Percentiles rank a stretch among this genome's conserved stretches.
These are phyloP conservation scores for Metschnikowia peoriensis DNA, from an alignment of 805 yeast genomes.

Conservation along the genomic window DNA sequence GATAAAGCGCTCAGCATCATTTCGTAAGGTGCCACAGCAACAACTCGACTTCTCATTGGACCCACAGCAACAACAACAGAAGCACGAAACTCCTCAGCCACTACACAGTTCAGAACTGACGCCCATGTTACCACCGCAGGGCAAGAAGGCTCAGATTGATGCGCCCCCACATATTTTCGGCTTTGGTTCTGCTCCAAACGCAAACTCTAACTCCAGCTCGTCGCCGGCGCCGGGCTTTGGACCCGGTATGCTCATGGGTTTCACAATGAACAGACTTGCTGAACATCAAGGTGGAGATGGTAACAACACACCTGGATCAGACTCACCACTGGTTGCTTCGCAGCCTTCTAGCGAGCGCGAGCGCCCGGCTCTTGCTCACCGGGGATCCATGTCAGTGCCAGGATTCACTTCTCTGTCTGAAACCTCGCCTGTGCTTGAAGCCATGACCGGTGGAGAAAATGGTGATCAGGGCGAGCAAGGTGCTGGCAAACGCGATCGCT, in stretches of 20 bases:
- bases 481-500: constrained; percentile 1
- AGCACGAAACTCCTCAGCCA: not conserved
- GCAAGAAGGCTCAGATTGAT: constrained; percentile 26
- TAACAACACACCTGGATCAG: not conserved
- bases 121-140: constrained; percentile 41
- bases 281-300: constrained; percentile 25
- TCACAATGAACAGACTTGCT: constrained; percentile 45
- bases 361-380: not conserved
- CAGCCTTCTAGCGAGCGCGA: not conserved
- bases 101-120: constrained; percentile 13
- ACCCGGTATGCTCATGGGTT: constrained; percentile 43
- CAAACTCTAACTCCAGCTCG: constrained; percentile 1
- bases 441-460: not conserved
- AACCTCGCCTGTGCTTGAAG: constrained; percentile 18
- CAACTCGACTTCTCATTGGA: constrained; percentile 26
- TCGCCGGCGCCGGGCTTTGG: constrained; percentile 10
- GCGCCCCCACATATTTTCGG: constrained; percentile 3
- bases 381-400: not conserved
- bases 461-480: not conserved
- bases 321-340: not conserved
- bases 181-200: not conserved
- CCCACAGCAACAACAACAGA: constrained; percentile 8
- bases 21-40: constrained; percentile 18
- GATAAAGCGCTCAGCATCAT: constrained; percentile 36
- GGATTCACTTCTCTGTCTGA: constrained; percentile 17